phyloP scores from a whole-genome alignment of 805 yeast species.

The Kurtzmaniella cleridarum region DNA sequence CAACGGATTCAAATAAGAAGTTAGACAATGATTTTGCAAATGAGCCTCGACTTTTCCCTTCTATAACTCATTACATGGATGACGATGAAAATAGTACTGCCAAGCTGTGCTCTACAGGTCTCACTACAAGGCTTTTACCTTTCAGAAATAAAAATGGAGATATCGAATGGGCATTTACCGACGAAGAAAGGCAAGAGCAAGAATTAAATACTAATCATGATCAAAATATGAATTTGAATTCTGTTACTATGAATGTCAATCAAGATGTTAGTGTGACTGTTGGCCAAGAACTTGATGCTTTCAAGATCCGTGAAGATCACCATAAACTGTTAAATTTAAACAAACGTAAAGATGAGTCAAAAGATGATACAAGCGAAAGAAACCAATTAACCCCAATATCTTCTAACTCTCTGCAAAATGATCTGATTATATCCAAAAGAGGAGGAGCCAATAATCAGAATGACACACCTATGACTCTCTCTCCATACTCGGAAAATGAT shows the following conservation, averaged over 20 bases:
- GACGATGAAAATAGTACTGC: constrained; percentile 3
- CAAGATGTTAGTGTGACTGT: constrained; percentile 4
- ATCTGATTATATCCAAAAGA: constrained; percentile 18
- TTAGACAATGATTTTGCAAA: background rate
- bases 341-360: constrained; percentile 2
- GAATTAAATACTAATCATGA: too few species aligned
- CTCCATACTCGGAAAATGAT: constrained; percentile 19
- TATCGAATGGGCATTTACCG: constrained; percentile 53
- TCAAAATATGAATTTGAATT: too few species aligned
- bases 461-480: constrained; percentile 27
- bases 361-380: constrained; percentile 5
- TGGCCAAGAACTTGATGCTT: constrained; percentile 24
- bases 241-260: constrained; percentile 4
- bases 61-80: constrained; percentile 4
- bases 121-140: constrained; percentile 46
- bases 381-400: constrained; percentile 30
- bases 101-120: constrained; percentile 42
- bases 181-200: constrained; percentile 16
- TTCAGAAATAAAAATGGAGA: constrained; percentile 49
- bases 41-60: constrained; percentile 7
- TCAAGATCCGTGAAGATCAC: constrained; percentile 11
- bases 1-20: background rate
- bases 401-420: constrained; percentile 31
- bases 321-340: background rate
- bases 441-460: constrained; percentile 3